Evolutionary conservation across 2,329 filamentous ascomycete genomes (phyloP), one percentile per base, ranked within the genome.

Genomic region (Escovopsis sp.): DNA sequence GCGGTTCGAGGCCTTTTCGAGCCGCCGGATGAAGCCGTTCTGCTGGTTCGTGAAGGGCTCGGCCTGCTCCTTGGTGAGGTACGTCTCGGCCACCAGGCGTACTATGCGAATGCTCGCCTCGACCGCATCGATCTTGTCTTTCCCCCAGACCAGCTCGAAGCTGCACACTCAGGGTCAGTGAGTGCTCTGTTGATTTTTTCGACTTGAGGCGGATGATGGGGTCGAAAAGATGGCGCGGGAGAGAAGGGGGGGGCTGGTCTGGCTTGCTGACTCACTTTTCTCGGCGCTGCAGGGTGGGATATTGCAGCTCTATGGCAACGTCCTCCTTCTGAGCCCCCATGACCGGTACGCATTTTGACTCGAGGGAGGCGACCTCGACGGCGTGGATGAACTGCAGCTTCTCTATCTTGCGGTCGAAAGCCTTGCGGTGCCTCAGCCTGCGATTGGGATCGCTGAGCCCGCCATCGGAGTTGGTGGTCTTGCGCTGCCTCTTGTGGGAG

Each of bases 41-140:
- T 77, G 73, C 43, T 82, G 78, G 55, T 88, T 75, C 45, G 76
- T 75, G 53, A 94, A 81, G 27, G 74, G 68, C 47, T 73, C 67
- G 35, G 76, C 72, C 50, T 87, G 70, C 39, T 79, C 72, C 16
- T 78, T 70, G 15, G 81, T 83, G 30, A 94, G 73, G 59, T 94
- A 95, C 52, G 81, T 79, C 44, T 81, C 74, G 42, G 77, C 76
- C 37, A 87, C 75, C 37, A 77, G 74, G 47, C 76, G 72, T 43
- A 87, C 74, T 24, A 84, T 76, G 41, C 76, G 68, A 47, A 79
- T 71, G 50, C 86, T 86, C 46, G 85, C 82, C 49, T 81, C 73
- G 27, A 83, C 72, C 34, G 82, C 81, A 52, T 88, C 79, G 48
- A 87, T 83, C 49, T 80, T 81, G 49, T 93, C 84, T 48, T 81